Base-by-base conservation (phyloP, 306 rosid genomes). In the Prinsepia uniflora region DNA sequence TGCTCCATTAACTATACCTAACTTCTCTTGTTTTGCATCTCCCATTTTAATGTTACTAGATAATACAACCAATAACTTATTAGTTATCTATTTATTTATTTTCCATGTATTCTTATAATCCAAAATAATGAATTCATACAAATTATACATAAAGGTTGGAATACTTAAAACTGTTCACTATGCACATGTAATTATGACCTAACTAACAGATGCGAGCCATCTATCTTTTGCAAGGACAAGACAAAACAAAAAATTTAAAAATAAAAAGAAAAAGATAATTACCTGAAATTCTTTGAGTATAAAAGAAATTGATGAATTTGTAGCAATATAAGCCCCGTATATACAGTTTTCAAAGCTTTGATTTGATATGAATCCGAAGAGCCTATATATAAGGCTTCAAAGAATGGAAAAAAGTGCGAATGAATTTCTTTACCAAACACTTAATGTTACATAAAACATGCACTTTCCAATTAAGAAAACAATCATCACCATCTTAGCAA, bases 361-460 rank as follows among this genome's bases (percentile, higher is more conserved):
- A n/a, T n/a, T n/a, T n/a, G n/a, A n/a, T 95, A 86, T 48, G 97
- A 86, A 86, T 95, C 99, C 64, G 91, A 90, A 67, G 87, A 84
- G 76, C 86, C 85, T 79, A 89, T 71, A 73, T 83, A 95, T 44
- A 95, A 89, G 73, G 91, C 96, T 84, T 95, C 84, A 77, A 75
- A 91, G 81, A 85, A 70, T 34, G 91, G 87, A 72, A 89, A 86
- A 76, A 94, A 91, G 65, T 85, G 95, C 76, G 84, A 91, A 67
- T 96, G 91, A 86, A 87, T 83, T 63, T 97, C 96, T 84, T 89
- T 91, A 53, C 90, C 97, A 83, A 95, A 95, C 73, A 95, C 97
- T 85, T 86, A 84, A 95, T 86, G 83, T 91, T 91, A 87, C 90
- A 89, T 71, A 89, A 83, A 67, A 89, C 96, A 97, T 91, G 84